Base-by-base conservation (phyloP, 805 yeast genomes). In the Candida broadrunensis region DNA sequence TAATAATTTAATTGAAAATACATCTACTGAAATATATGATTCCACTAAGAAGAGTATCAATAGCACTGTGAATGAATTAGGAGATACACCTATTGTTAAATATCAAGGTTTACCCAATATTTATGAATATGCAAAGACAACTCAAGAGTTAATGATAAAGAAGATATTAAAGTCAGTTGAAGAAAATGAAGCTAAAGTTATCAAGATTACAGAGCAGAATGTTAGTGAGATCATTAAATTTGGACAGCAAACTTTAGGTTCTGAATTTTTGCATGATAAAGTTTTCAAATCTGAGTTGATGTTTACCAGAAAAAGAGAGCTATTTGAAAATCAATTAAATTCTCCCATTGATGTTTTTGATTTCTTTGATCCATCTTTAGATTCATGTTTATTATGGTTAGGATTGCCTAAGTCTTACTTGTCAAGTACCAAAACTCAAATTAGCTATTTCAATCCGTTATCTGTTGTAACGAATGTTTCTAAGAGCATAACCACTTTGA, bases 241-340 rank as follows among this genome's bases (percentile, higher is more conserved):
- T 15, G 98, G 97, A 0, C 70, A 74, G 36, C 65, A 65, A 3
- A 75, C 78, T n/a, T 66, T 89, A 33, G 88, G 88, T 6, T 83
- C 79, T 21, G 75, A 77, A 38, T 75, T 75, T 47, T 67, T 80
- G 37, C 67, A 77, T 20, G 83, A 81, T 38, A 77, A 81, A 38
- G 73, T 72, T 7, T 88, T 88, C 58, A 76, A 83, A 43, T 75
- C 85, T 8, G 81, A 80, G 21, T 74, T 85, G 30, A 93, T 93
- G 98, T 91, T 89, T 54, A 78, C 88, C 2, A 80, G 88, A 49
- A 73, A 74, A 42, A 77, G 73, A 30, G 96, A 93, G 52, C 60
- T 73, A 4, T 61, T 81, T 25, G 70, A 77, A 26, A 77, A 83
- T 46, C 72, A 75, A 30, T 67, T 90, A 20, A 71, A 77, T 36